phyloP scores from a whole-genome alignment of 192 early-diverging fungal genomes.

The Podila clonocystis region DNA sequence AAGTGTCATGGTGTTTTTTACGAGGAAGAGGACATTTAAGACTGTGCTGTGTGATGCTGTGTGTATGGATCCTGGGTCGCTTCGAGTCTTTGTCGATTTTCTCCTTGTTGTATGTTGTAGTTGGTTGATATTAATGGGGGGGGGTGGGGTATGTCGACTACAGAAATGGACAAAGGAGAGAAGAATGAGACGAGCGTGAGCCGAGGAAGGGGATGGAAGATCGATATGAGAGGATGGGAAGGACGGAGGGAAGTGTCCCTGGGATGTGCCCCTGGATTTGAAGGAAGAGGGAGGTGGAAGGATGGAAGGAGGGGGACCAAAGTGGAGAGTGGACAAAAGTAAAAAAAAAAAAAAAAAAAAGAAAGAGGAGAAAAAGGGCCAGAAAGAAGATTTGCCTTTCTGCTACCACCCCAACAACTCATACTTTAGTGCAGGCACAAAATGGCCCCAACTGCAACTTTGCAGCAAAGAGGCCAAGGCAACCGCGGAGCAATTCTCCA shows the following conservation, averaged over 20 bases:
- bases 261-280: not conserved
- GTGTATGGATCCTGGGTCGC: too few species aligned
- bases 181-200: constrained; percentile 2
- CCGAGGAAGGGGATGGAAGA: constrained; percentile 1
- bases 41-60: too few species aligned
- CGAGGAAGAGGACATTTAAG: not conserved
- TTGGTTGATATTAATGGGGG: not conserved
- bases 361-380: not conserved
- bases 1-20: constrained; percentile 2
- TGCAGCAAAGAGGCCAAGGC: too few species aligned
- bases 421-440: too few species aligned
- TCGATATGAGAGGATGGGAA: not conserved
- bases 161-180: too few species aligned
- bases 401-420: too few species aligned
- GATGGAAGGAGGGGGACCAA: not conserved
- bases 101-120: too few species aligned
- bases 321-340: not conserved
- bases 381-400: not conserved
- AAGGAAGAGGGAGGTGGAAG: not conserved
- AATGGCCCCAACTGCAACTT: too few species aligned
- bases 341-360: not conserved
- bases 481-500: too few species aligned
- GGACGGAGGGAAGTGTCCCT: not conserved
- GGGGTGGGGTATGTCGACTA: too few species aligned
- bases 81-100: too few species aligned